A percentile compares a stretch with the other conserved stretches of the same genome.
Evolutionary conservation across 2,329 filamentous ascomycete genomes (phyloP).

Genomic region (Xylogone sp.): DNA sequence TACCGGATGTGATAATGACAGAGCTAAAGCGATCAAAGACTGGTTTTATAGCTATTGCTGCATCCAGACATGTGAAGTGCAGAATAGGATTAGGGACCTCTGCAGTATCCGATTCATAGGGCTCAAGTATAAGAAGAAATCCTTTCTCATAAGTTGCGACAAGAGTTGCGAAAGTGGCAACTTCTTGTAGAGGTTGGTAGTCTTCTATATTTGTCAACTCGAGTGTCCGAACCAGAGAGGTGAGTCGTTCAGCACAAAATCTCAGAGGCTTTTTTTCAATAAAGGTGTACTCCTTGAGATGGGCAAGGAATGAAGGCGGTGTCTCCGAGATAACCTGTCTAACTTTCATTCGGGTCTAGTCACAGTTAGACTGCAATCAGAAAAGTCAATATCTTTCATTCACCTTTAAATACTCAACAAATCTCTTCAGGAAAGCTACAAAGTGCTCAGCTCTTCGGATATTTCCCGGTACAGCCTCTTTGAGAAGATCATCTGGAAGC

Average conservation of each 20-base stretch:
- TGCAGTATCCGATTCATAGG: conserved; percentile 91
- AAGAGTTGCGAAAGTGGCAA: conserved; percentile 93
- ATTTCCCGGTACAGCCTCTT: conserved; percentile 94
- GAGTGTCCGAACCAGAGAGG: conserved; percentile 88
- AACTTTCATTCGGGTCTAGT: conserved; percentile 91
- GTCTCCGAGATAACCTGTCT: conserved; percentile 97
- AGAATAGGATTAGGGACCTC: conserved; percentile 96
- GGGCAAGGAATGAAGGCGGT: conserved; percentile 85
- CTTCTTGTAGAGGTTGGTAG: conserved; percentile 93
- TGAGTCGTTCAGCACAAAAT: conserved; percentile 92
- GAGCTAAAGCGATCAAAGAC: conserved; percentile 97
- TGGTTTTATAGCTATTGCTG: conserved; percentile 95
- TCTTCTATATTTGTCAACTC: conserved; percentile 98
- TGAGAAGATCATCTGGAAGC: conserved; percentile 87
- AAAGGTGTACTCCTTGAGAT: conserved; percentile 93
- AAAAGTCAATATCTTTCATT: too few relatives aligned
- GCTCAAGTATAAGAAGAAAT: conserved; percentile 93
- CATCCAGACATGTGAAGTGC: conserved; percentile 94
- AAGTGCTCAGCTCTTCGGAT: conserved; percentile 96
- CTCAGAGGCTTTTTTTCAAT: conserved; percentile 94
- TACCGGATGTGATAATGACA: conserved; percentile 97
- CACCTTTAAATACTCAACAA: conserved; percentile 92
- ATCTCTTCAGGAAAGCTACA: conserved; percentile 87
- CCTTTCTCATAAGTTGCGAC: conserved; percentile 97
- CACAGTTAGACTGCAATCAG: conserved; percentile 11